Conservation (phyloP, 768 basidiomycete genomes). For the Epithele typhae region DNA sequence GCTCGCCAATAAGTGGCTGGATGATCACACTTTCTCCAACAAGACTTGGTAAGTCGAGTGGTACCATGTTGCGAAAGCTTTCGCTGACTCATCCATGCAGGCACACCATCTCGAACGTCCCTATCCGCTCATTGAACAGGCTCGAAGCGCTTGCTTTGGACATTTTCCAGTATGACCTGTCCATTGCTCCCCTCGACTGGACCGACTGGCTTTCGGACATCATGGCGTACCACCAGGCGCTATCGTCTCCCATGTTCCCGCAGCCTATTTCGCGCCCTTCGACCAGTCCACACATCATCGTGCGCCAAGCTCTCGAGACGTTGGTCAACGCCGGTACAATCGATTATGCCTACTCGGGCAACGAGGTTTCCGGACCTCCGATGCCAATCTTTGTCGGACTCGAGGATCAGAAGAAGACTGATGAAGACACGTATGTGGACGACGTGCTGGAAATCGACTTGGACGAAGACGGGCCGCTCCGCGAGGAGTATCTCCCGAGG, state of each 20-base stretch:
- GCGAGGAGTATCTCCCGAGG: slow-evolving; percentile 76
- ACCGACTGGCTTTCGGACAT: slow-evolving; percentile 66
- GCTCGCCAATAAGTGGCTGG: slow-evolving; percentile 86
- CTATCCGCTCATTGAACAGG: slow-evolving; percentile 63
- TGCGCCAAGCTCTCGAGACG: slow-evolving; percentile 68
- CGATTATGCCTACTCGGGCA: slow-evolving; percentile 5
- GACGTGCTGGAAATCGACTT: slow-evolving; percentile 71
- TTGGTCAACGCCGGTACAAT: slow-evolving; percentile 49
- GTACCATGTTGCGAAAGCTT: too few species aligned
- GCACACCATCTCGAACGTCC: slow-evolving; percentile 78
- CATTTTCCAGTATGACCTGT: slow-evolving; percentile 66
- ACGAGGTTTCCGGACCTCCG: slow-evolving; percentile 30
- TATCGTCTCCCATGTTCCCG: slow-evolving; percentile 53
- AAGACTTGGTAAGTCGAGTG: slow-evolving; percentile 67
- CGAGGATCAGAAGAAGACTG: slow-evolving; percentile 56
- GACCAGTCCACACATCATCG: slow-evolving; percentile 61
- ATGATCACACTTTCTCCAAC: slow-evolving; percentile 86
- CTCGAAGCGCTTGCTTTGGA: slow-evolving; percentile 70
- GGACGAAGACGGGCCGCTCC: slow-evolving; percentile 77
- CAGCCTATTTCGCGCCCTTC: slow-evolving; percentile 81
- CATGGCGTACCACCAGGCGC: slow-evolving; percentile 58
- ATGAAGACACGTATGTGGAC: slow-evolving; percentile 28
- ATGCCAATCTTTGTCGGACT: slow-evolving; percentile 72
- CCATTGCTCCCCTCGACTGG: slow-evolving; percentile 63
- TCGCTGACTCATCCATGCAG: slow-evolving; percentile 31